Evolutionary conservation across 371 early-diverging fungal species (phyloP).

Genomic region (Actinomortierella wolfii): DNA sequence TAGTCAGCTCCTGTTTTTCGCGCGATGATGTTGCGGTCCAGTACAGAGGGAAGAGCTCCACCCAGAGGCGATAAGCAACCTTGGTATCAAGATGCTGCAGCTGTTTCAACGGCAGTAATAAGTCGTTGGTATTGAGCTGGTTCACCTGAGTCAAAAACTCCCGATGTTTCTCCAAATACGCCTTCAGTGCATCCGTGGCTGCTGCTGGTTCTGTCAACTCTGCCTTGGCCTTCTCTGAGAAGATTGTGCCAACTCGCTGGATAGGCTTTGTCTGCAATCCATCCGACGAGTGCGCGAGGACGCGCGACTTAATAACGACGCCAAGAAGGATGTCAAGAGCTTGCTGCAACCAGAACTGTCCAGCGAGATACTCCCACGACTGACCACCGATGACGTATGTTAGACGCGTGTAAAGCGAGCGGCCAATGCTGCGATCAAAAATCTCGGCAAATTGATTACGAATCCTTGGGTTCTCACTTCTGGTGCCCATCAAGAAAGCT

Average conservation of each 20-base stretch:
- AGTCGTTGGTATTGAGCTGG: slow-evolving; percentile 52
- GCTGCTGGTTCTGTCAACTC: neutral
- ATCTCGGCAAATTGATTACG: slow-evolving; percentile 81
- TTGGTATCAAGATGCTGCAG: slow-evolving; percentile 76
- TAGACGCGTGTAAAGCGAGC: slow-evolving; percentile 70
- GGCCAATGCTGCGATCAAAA: slow-evolving; percentile 80
- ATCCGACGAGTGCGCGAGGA: slow-evolving; percentile 49
- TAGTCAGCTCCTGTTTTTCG: slow-evolving; percentile 86
- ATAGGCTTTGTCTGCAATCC: slow-evolving; percentile 60
- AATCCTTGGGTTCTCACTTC: slow-evolving; percentile 74
- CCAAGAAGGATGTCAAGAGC: slow-evolving; percentile 87
- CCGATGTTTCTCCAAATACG: slow-evolving; percentile 54
- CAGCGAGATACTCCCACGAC: slow-evolving; percentile 92
- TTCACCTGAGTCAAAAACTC: slow-evolving; percentile 65
- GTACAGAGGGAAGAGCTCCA: slow-evolving; percentile 81
- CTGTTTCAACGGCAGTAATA: slow-evolving; percentile 62
- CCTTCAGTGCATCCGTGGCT: slow-evolving; percentile 36
- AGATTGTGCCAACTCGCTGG: slow-evolving; percentile 40
- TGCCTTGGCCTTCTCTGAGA: slow-evolving; percentile 13
- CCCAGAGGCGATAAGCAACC: slow-evolving; percentile 82
- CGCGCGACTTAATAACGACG: slow-evolving; percentile 53
- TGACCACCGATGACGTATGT: slow-evolving; percentile 92
- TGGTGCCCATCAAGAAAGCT: slow-evolving; percentile 92
- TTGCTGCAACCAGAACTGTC: slow-evolving; percentile 92
- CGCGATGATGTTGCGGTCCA: slow-evolving; percentile 76